Percentiles rank a stretch among this genome's conserved stretches.
Conservation (phyloP, 495 filamentous ascomycete genomes). For the Thozetella sp. region DNA sequence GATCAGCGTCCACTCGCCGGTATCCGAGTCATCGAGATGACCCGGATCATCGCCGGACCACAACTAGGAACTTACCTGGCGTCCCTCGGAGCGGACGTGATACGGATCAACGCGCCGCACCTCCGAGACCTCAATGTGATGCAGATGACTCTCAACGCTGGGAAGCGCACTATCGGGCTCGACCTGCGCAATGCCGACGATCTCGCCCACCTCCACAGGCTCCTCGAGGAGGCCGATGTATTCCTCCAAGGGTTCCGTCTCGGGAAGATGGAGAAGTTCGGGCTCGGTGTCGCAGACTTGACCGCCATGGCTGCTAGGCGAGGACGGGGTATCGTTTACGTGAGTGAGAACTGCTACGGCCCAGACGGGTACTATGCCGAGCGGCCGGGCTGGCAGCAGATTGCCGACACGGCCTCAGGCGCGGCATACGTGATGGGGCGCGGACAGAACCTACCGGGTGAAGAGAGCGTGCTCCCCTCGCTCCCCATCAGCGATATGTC, state of each 20-base stretch:
- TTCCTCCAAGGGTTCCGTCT: conserved; percentile 58
- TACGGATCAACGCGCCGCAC: conserved; percentile 18
- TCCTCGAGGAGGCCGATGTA: conserved; percentile 51
- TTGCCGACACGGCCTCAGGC: conserved; percentile 33
- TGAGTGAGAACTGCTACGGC: conserved; percentile 65
- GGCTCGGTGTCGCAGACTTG: conserved; percentile 49
- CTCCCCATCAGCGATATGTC: conserved; percentile 33
- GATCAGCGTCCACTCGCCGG: conserved; percentile 18
- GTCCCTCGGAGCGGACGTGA: conserved; percentile 54
- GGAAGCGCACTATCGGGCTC: conserved; percentile 40
- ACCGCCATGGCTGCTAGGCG: conserved; percentile 46
- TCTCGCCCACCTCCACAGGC: conserved; percentile 45
- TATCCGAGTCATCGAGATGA: conserved; percentile 54
- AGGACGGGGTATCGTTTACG: conserved; percentile 58
- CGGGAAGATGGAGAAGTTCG: conserved; percentile 51
- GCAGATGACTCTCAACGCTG: conserved; percentile 23
- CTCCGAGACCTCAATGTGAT: conserved; percentile 18
- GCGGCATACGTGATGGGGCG: conserved; percentile 20
- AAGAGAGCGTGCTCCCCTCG: conserved; percentile 26
- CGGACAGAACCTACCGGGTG: conserved; percentile 11
- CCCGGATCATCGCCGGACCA: conserved; percentile 52
- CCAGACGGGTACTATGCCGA: conserved; percentile 32
- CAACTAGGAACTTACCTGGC: conserved; percentile 54
- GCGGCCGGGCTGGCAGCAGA: conserved; percentile 46
- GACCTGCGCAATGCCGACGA: conserved; percentile 48